A percentile compares a stretch with the other conserved stretches of the same genome.
Evolutionary conservation across 257 asterid genomes (phyloP).

Genomic region (Solanum dulcamara): DNA sequence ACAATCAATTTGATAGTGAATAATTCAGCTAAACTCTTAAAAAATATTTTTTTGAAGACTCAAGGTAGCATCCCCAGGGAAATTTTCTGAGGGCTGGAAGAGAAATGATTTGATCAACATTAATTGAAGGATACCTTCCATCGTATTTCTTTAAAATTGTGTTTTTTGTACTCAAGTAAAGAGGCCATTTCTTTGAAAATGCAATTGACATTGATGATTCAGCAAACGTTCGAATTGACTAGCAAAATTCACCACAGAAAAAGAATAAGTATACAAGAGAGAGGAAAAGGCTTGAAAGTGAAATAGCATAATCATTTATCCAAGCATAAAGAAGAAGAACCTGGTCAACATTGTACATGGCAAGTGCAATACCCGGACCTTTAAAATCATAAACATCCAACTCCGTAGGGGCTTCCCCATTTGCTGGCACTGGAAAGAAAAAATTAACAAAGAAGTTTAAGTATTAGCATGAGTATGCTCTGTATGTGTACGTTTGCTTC

Average conservation of each 20-base stretch:
- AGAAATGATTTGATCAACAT: neutral
- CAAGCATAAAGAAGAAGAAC: constrained; percentile 19
- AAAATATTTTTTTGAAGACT: neutral
- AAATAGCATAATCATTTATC: neutral
- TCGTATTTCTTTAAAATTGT: constrained; percentile 89
- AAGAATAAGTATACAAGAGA: neutral
- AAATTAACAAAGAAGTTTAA: neutral
- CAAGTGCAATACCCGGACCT: constrained; percentile 88
- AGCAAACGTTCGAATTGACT: constrained; percentile 90
- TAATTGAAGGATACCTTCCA: constrained; percentile 50
- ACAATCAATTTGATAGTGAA: neutral
- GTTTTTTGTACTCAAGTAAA: constrained; percentile 84
- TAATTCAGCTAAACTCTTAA: neutral
- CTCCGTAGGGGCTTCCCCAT: constrained; percentile 52
- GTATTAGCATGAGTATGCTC: neutral
- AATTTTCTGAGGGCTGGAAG: neutral
- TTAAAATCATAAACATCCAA: constrained; percentile 60
- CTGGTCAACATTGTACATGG: constrained; percentile 86
- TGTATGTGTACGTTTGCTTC: neutral
- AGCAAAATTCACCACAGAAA: constrained; percentile 9
- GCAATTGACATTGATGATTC: constrained; percentile 93
- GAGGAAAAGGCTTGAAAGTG: neutral
- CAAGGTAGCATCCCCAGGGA: neutral
- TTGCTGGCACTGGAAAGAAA: constrained; percentile 47
- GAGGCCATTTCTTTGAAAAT: constrained; percentile 79